Base-by-base conservation (phyloP, 768 basidiomycete genomes). In the Leccinum incarnatum region DNA sequence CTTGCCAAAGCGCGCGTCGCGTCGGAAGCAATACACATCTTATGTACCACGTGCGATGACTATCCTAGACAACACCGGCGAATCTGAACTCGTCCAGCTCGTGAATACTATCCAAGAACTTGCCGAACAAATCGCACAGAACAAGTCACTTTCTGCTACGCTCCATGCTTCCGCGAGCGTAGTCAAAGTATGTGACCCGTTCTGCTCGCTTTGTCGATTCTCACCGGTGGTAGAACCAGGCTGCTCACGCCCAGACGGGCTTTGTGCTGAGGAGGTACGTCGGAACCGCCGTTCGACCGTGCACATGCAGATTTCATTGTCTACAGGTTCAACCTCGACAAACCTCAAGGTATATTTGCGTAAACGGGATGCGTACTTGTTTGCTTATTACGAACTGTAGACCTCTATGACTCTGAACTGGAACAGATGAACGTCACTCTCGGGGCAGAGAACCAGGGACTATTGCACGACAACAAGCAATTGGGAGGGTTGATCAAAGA, bases 401-500 rank as follows among this genome's bases (percentile, higher is more conserved):
- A 98, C 76, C 85, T 85, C 58, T 99, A 95, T 67, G 87, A 95
- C 51, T 81, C 85, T 15, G 95, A 97, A 69, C 77, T 99, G 21
- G 95, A 98, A 68, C 83, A 84, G 48, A 93, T 97, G 87, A 95
- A 95, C 63, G 74, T 80, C 4, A 79, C 84, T 51, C 87, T 98
- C 67, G 76, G 82, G 5, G 75, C 82, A 23, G 95, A 99, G 72
- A 99, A 98, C 70, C 88, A 90, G 65, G 75, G 77, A 6, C 77
- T 99, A 46, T 84, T 91, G 66, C 84, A 96, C 65, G 97, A 98
- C 76, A 99, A 98, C 79, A 96, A 97, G 71, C 96, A 98, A 65
- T 81, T 99, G 32, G 91, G 88, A 63, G 77, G 82, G 5, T 78
- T 99, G 54, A 88, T 98, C 66, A 95, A 95, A 67, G 97, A 99